phyloP scores from a whole-genome alignment of 2,329 filamentous ascomycete genomes.

The Fusarium abutilonis region DNA sequence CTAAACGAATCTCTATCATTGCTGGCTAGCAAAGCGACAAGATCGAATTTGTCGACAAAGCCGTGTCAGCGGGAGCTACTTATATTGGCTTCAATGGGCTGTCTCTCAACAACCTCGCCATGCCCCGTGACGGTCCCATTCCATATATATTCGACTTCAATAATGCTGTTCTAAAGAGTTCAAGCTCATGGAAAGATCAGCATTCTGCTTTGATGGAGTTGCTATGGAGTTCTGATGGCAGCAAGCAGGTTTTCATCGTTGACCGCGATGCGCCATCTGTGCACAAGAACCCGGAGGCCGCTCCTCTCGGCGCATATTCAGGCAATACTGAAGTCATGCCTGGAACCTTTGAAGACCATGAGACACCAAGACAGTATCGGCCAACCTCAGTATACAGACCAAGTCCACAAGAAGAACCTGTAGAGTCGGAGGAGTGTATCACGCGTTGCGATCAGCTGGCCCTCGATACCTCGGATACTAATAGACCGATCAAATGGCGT shows the following conservation, averaged over 20 bases:
- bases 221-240: neutral
- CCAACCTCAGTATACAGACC: neutral
- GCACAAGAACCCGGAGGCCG: neutral
- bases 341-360: neutral
- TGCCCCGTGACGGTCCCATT: neutral
- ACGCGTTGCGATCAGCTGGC: neutral
- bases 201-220: slow-evolving; percentile 5
- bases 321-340: neutral
- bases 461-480: neutral
- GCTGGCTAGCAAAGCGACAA: slow-evolving; percentile 22
- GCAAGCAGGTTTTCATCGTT: slow-evolving; percentile 24
- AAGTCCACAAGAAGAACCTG: neutral
- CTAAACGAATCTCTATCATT: neutral
- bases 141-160: slow-evolving; percentile 13
- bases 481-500: slow-evolving; percentile 29
- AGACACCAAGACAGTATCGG: rapidly evolving
- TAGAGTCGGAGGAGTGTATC: slow-evolving; percentile 1
- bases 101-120: neutral
- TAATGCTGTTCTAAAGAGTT: neutral
- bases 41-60: slow-evolving; percentile 12
- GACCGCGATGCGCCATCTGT: slow-evolving; percentile 28
- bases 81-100: slow-evolving; percentile 34
- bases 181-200: slow-evolving; percentile 7
- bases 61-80: slow-evolving; percentile 1
- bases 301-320: slow-evolving; percentile 4